phyloP scores from a whole-genome alignment of 2,329 filamentous ascomycete genomes.

The Orbilia oligospora region DNA sequence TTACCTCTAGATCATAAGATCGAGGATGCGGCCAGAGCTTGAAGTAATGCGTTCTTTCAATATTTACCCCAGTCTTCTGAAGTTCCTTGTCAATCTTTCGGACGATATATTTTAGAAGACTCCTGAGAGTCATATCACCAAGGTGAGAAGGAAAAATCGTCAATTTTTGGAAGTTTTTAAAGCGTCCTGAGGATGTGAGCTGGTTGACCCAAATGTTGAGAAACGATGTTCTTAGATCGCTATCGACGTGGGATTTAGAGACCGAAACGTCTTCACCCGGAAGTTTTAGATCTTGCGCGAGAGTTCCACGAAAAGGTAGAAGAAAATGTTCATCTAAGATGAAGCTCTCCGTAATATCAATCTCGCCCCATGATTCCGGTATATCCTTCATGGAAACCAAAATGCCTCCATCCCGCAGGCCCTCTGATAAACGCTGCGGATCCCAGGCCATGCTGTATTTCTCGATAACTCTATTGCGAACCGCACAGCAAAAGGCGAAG shows the following conservation, averaged over 20 bases:
- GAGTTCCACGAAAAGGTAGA: background rate
- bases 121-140: conserved; percentile 7
- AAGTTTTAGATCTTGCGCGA: background rate
- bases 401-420: background rate
- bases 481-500: background rate
- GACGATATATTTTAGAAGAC: background rate
- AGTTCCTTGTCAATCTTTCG: background rate
- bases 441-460: background rate
- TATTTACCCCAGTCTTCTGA: background rate
- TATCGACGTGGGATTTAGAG: conserved; percentile 11
- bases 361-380: background rate
- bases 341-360: background rate
- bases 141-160: conserved; percentile 10
- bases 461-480: background rate
- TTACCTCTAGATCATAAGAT: background rate
- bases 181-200: background rate
- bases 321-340: conserved; percentile 6
- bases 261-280: conserved; percentile 1
- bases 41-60: background rate
- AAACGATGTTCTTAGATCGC: conserved; percentile 18
- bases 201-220: background rate
- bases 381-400: background rate
- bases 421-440: background rate
- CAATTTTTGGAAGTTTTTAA: background rate
- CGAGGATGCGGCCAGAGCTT: background rate